These are phyloP conservation scores for Cladosporium sp. DNA, from an alignment of 2,329 filamentous ascomycete species.

Conservation along the genomic window DNA sequence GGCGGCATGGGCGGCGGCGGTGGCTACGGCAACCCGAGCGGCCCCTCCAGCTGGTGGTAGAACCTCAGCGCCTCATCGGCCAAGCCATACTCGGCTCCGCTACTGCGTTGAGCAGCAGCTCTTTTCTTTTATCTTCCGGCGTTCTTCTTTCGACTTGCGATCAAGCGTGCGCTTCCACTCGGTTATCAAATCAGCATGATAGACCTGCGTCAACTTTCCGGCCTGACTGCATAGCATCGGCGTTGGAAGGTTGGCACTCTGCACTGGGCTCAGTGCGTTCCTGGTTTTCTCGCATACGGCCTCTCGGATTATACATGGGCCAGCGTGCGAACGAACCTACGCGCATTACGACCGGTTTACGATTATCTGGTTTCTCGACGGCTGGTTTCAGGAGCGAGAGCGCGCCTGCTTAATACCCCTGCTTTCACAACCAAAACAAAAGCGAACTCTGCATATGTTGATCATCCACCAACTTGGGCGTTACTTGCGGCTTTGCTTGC, in stretches of 20 bases:
- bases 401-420: constrained; percentile 17
- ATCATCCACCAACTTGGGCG: constrained; percentile 12
- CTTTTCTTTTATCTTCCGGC: background rate
- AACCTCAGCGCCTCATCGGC: constrained; percentile 12
- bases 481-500: constrained; percentile 12
- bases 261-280: constrained; percentile 10
- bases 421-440: constrained; percentile 7
- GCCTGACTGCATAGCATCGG: constrained; percentile 15
- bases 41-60: constrained; percentile 65
- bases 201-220: constrained; percentile 46
- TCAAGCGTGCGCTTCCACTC: constrained; percentile 31
- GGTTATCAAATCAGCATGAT: constrained; percentile 41
- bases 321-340: constrained; percentile 6
- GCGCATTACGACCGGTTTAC: constrained; percentile 12
- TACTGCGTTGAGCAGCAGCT: constrained; percentile 3
- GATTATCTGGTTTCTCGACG: constrained; percentile 11
- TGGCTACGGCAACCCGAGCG: constrained; percentile 67
- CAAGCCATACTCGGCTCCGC: constrained; percentile 1
- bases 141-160: constrained; percentile 10
- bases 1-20: constrained; percentile 42
- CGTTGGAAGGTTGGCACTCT: constrained; percentile 15
- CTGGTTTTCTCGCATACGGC: constrained; percentile 12
- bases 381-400: constrained; percentile 13
- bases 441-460: constrained; percentile 13
- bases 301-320: background rate